Evolutionary conservation across 768 basidiomycete genomes (phyloP).

Genomic region (Strobilomyces dryophilus): DNA sequence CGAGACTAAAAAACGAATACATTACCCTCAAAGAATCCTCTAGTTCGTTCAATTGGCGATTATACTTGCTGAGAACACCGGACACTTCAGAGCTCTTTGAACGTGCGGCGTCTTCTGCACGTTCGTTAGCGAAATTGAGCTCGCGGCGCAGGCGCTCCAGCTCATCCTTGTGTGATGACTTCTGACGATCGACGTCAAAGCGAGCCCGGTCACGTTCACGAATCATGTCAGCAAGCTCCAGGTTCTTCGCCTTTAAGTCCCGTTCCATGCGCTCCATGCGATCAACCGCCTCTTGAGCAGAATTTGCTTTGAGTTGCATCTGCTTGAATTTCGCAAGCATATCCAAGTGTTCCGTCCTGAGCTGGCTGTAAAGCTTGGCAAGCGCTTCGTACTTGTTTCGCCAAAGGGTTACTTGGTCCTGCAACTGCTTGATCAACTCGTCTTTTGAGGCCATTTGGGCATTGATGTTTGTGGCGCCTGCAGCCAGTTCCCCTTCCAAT

Average conservation of each 20-base stretch:
- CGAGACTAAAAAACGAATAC: neutral
- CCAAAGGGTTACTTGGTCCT: constrained; percentile 96
- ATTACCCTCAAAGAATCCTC: constrained; percentile 90
- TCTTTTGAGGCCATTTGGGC: constrained; percentile 91
- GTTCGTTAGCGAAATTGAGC: constrained; percentile 91
- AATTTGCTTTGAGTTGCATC: constrained; percentile 96
- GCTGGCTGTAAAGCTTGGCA: constrained; percentile 97
- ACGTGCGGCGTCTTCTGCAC: constrained; percentile 90
- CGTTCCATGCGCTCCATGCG: constrained; percentile 99
- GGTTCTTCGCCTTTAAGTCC: constrained; percentile 96
- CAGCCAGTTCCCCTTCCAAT: constrained; percentile 82
- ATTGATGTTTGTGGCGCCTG: constrained; percentile 69
- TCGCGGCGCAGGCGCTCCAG: constrained; percentile 89
- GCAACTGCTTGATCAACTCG: constrained; percentile 90
- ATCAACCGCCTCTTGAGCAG: constrained; percentile 96
- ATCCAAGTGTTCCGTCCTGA: constrained; percentile 95
- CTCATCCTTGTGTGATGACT: constrained; percentile 94
- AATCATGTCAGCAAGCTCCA: constrained; percentile 98
- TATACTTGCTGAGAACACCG: constrained; percentile 84
- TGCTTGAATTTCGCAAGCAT: constrained; percentile 97
- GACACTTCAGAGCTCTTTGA: constrained; percentile 94
- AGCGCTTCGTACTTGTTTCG: constrained; percentile 98
- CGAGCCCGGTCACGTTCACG: constrained; percentile 93
- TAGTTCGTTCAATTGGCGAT: constrained; percentile 92
- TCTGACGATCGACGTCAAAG: constrained; percentile 92